phyloP scores from a whole-genome alignment of 805 yeast genomes.

The Ogataea minuta region DNA sequence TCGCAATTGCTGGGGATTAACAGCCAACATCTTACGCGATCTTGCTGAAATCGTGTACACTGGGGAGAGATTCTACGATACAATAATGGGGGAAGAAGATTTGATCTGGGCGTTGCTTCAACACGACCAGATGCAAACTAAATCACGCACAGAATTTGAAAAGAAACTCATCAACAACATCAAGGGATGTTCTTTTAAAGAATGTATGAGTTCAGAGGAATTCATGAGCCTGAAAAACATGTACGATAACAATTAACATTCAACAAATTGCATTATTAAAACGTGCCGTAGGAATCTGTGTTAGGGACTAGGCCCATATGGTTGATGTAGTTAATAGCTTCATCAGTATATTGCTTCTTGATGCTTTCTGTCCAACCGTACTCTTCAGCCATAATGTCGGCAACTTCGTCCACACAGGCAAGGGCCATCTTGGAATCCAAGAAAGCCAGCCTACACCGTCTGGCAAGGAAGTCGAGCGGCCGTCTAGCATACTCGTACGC shows the following conservation, averaged over 20 bases:
- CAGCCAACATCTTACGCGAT: slow-evolving; percentile 77
- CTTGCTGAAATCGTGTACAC: slow-evolving; percentile 55
- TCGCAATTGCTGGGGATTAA: slow-evolving; percentile 79
- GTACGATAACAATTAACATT: slow-evolving; percentile 32
- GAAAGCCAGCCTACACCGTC: slow-evolving; percentile 92
- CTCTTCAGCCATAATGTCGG: slow-evolving; percentile 79
- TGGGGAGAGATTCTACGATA: slow-evolving; percentile 31
- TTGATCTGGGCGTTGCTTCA: slow-evolving; percentile 52
- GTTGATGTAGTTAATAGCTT: slow-evolving; percentile 57
- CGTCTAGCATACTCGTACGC: slow-evolving; percentile 83
- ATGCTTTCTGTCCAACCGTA: slow-evolving; percentile 67
- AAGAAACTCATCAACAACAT: slow-evolving; percentile 45
- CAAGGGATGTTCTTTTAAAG: slow-evolving; percentile 43
- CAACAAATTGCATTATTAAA: slow-evolving; percentile 5
- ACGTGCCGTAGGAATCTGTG: slow-evolving; percentile 24
- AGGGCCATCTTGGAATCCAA: slow-evolving; percentile 83
- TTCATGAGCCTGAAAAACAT: slow-evolving; percentile 40
- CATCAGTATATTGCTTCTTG: slow-evolving; percentile 49
- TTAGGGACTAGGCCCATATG: slow-evolving; percentile 51
- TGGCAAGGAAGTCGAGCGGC: slow-evolving; percentile 85
- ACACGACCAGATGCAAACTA: slow-evolving; percentile 50
- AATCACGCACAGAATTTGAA: slow-evolving; percentile 53
- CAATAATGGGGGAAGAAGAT: slow-evolving; percentile 61
- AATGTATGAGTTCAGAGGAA: slow-evolving; percentile 44
- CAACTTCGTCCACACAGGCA: slow-evolving; percentile 78